A percentile compares a stretch with the other conserved stretches of the same genome.
Evolutionary conservation across 2,329 filamentous ascomycete species (phyloP).

Genomic region (Aspergillus ustus): DNA sequence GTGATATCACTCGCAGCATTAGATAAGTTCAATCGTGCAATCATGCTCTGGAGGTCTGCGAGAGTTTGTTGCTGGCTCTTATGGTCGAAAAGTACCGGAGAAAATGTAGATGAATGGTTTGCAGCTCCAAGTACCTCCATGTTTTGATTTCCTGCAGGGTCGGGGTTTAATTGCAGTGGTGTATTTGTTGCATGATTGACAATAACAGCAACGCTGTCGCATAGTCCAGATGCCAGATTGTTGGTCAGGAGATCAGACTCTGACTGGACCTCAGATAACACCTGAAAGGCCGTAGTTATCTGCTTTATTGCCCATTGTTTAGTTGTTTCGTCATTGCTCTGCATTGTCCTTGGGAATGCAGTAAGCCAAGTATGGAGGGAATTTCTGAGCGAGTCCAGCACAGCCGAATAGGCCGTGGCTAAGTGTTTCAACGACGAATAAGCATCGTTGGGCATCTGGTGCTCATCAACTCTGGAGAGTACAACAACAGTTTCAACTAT

Average conservation of each 20-base stretch:
- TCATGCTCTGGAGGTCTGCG: conserved; percentile 61
- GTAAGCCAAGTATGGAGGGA: conserved; percentile 81
- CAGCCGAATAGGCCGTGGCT: conserved; percentile 63
- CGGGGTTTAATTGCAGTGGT: conserved; percentile 34
- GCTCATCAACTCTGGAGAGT: conserved; percentile 59
- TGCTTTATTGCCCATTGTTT: conserved; percentile 76
- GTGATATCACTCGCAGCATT: conserved; percentile 58
- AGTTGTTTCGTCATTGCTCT: conserved; percentile 76
- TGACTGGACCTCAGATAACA: conserved; percentile 67
- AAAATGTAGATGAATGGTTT: conserved; percentile 51
- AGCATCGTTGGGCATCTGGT: conserved; percentile 43
- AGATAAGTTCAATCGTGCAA: conserved; percentile 59
- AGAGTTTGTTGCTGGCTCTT: conserved; percentile 71
- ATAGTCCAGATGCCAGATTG: conserved; percentile 59
- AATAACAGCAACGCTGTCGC: conserved; percentile 69
- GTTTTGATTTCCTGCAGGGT: conserved; percentile 27
- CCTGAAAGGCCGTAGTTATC: conserved; percentile 72
- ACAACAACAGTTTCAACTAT: conserved; percentile 82
- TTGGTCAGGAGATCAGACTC: conserved; percentile 37
- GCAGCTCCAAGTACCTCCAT: conserved; percentile 33
- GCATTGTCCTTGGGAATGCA: conserved; percentile 80
- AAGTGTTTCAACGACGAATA: conserved; percentile 61
- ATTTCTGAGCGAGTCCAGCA: conserved; percentile 68
- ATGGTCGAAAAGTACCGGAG: conserved; percentile 65
- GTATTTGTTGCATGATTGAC: conserved; percentile 42